phyloP scores from a whole-genome alignment of 257 asterid species.

The Oldenlandia corymbosa region DNA sequence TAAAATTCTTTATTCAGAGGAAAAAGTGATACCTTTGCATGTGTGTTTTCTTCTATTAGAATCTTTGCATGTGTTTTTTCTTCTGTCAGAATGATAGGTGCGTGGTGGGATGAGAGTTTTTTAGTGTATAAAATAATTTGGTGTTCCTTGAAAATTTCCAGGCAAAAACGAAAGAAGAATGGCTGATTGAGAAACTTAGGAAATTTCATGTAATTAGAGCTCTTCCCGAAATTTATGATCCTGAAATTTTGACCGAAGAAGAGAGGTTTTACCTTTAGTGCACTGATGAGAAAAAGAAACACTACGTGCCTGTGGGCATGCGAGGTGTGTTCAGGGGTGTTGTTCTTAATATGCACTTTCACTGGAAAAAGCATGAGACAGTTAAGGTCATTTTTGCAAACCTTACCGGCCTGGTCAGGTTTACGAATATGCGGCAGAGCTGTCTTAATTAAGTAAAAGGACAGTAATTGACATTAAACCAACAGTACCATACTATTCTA shows the following conservation, averaged over 20 bases:
- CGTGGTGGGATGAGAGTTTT: background rate
- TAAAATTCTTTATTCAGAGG: background rate
- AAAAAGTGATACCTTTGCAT: too few relatives aligned
- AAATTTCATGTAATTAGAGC: constrained; percentile 68
- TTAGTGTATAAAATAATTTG: background rate
- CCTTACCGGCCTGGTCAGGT: constrained; percentile 93
- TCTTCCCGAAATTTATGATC: constrained; percentile 67
- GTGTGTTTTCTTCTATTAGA: too few relatives aligned
- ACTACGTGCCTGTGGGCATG: constrained; percentile 81
- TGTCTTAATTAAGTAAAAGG: constrained; percentile 81
- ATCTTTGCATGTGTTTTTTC: too few relatives aligned
- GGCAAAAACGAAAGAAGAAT: constrained; percentile 89
- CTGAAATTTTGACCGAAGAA: constrained; percentile 91
- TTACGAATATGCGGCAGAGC: constrained; percentile 72
- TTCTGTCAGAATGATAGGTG: background rate
- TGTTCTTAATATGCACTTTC: constrained; percentile 97
- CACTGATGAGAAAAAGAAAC: constrained; percentile 88
- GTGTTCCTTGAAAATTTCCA: constrained; percentile 15
- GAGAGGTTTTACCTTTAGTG: constrained; percentile 87
- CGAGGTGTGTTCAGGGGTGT: constrained; percentile 98
- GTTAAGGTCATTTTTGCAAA: constrained; percentile 80
- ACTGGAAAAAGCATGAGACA: constrained; percentile 93
- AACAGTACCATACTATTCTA: constrained; percentile 60
- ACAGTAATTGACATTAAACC: constrained; percentile 70
- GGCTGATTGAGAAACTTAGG: constrained; percentile 93